These are phyloP conservation scores for Yamadazyma sp. DNA, from an alignment of 1,139 yeast species.

Conservation along the genomic window DNA sequence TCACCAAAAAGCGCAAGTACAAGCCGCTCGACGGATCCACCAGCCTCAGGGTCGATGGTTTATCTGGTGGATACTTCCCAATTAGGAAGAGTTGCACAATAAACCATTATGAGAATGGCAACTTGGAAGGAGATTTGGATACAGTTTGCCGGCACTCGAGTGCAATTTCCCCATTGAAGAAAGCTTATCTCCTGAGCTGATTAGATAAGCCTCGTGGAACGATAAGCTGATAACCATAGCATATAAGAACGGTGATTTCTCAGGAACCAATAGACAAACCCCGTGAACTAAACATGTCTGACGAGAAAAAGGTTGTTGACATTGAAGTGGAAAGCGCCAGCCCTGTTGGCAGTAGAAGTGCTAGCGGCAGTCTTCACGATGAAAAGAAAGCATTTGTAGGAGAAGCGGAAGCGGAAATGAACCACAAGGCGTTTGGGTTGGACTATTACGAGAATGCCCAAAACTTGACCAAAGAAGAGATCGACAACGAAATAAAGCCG, in stretches of 20 bases:
- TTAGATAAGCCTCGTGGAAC: too few relatives aligned
- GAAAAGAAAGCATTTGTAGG: not conserved
- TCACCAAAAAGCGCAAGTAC: too few relatives aligned
- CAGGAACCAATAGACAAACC: too few relatives aligned
- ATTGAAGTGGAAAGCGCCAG: not conserved
- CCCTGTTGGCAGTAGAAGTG: not conserved
- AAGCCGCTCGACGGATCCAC: too few relatives aligned
- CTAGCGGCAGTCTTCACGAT: conserved; percentile 1
- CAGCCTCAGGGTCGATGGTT: too few relatives aligned
- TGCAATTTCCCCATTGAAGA: too few relatives aligned
- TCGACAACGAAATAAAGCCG: conserved; percentile 18
- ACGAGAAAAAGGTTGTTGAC: not conserved
- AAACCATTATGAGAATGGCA: too few relatives aligned
- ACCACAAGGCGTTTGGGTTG: conserved; percentile 22
- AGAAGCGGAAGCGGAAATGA: conserved; percentile 5
- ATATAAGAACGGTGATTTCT: not conserved
- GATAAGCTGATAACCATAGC: too few relatives aligned
- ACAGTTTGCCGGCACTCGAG: not conserved
- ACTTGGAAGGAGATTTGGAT: not conserved
- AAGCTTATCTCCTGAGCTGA: too few relatives aligned
- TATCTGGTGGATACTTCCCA: not conserved
- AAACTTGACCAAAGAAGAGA: conserved; percentile 26
- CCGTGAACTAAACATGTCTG: not conserved
- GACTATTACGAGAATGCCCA: conserved; percentile 31
- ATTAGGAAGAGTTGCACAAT: not conserved